Percentiles rank a stretch among this genome's conserved stretches.
Conservation (phyloP, 768 basidiomycete genomes). For the Podaxis pistillaris region DNA sequence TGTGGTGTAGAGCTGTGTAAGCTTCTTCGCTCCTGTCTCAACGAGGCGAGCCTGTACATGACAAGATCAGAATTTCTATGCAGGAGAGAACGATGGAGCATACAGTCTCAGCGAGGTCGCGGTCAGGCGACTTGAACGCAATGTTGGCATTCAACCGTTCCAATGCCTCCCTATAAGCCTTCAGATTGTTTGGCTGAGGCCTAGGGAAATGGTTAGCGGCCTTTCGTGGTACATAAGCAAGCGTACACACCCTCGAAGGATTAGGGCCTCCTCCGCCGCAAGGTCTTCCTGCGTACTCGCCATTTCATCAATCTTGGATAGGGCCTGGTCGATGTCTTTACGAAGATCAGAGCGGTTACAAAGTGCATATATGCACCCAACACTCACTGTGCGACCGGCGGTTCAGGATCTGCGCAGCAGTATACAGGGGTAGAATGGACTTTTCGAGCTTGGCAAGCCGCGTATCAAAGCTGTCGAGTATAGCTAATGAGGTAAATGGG, state of each 20-base stretch:
- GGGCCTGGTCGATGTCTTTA: conserved; percentile 77
- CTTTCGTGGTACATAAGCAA: not conserved
- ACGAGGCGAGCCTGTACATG: conserved; percentile 58
- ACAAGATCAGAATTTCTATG: not conserved
- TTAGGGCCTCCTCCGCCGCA: conserved; percentile 74
- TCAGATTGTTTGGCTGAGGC: conserved; percentile 68
- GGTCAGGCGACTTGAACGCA: conserved; percentile 67
- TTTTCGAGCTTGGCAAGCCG: conserved; percentile 83
- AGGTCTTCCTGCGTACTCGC: conserved; percentile 74
- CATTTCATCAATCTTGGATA: conserved; percentile 77
- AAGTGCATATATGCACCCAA: not conserved
- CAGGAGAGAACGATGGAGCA: conserved; percentile 1
- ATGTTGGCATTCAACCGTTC: conserved; percentile 78
- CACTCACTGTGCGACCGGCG: conserved; percentile 67
- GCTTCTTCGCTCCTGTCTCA: conserved; percentile 81
- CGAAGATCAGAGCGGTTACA: not conserved
- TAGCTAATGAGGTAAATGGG: conserved; percentile 51
- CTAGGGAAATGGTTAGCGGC: conserved; percentile 32
- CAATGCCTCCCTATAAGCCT: conserved; percentile 66
- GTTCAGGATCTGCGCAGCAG: conserved; percentile 73
- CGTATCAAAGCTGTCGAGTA: conserved; percentile 81
- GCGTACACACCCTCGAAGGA: conserved; percentile 65
- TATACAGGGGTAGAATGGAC: conserved; percentile 80
- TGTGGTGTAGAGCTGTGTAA: conserved; percentile 81
- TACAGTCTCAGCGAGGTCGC: conserved; percentile 56